Percentiles rank a stretch among this genome's conserved stretches.
Conservation (phyloP, 1,284 basidiomycete genomes). For the Phylloboletellus chloephorus region DNA sequence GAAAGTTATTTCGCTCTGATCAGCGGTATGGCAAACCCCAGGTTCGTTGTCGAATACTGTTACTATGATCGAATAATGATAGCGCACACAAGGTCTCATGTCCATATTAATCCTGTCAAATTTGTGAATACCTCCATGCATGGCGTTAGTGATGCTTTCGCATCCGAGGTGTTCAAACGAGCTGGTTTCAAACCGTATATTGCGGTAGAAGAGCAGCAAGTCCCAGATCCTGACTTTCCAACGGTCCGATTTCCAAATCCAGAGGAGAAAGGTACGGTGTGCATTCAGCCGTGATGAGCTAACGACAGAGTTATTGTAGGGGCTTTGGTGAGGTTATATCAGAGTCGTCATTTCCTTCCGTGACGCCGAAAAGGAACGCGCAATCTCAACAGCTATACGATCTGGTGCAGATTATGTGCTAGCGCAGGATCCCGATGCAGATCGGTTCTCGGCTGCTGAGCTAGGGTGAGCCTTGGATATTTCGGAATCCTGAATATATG, state of each 20-base stretch:
- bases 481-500: neutral
- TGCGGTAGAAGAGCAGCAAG: slow-evolving; percentile 57
- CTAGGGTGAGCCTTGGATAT: slow-evolving; percentile 41
- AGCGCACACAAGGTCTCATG: slow-evolving; percentile 11
- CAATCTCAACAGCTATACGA: slow-evolving; percentile 53
- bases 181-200: slow-evolving; percentile 57
- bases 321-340: slow-evolving; percentile 43
- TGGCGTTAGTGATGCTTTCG: slow-evolving; percentile 70
- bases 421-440: slow-evolving; percentile 83
- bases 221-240: slow-evolving; percentile 77
- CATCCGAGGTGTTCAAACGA: slow-evolving; percentile 48
- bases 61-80: slow-evolving; percentile 1
- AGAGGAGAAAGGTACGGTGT: slow-evolving; percentile 67
- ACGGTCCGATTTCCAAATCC: slow-evolving; percentile 83
- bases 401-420: slow-evolving; percentile 57
- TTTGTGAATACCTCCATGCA: slow-evolving; percentile 88
- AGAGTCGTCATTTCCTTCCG: neutral
- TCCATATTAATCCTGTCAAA: slow-evolving; percentile 27
- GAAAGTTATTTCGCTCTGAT: slow-evolving; percentile 55
- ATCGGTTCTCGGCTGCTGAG: slow-evolving; percentile 80
- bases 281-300: slow-evolving; percentile 5
- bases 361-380: slow-evolving; percentile 51
- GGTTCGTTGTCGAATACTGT: slow-evolving; percentile 33
- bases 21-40: slow-evolving; percentile 36
- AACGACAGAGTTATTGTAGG: slow-evolving; percentile 33